phyloP scores from a whole-genome alignment of 768 basidiomycete species.

The Phanerodontia chrysosporium region DNA sequence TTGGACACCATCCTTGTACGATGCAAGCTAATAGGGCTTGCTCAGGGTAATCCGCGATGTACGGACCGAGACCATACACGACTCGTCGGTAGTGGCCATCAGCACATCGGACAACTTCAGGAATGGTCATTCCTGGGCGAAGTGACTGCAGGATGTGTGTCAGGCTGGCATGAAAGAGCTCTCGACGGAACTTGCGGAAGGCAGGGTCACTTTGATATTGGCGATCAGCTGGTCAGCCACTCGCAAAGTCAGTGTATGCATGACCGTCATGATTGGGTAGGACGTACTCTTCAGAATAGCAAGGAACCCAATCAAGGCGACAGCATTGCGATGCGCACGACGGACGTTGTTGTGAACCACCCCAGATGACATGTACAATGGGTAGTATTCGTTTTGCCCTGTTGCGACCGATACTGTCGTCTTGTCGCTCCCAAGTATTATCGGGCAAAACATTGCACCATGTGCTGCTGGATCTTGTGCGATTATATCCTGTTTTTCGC shows the following conservation, averaged over 20 bases:
- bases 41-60: constrained; percentile 22
- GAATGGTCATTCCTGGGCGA: constrained; percentile 6
- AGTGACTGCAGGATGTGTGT: constrained; percentile 5
- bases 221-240: constrained; percentile 1
- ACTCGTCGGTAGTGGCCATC: constrained; percentile 15
- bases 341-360: constrained; percentile 11
- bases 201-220: neutral
- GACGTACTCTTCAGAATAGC: constrained; percentile 14
- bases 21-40: constrained; percentile 16
- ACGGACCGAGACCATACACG: constrained; percentile 18
- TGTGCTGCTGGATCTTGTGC: constrained; percentile 3
- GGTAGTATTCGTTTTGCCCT: constrained; percentile 12
- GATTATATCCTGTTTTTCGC: constrained; percentile 10
- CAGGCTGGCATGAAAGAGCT: constrained; percentile 13
- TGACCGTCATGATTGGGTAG: too few relatives aligned
- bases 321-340: constrained; percentile 12
- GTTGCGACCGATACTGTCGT: constrained; percentile 18
- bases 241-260: neutral
- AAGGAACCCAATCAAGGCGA: constrained; percentile 10
- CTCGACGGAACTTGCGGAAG: constrained; percentile 16
- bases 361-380: constrained; percentile 9
- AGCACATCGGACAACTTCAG: constrained; percentile 10
- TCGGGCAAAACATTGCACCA: constrained; percentile 9
- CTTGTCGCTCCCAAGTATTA: constrained; percentile 15
- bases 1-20: constrained; percentile 16